These are phyloP conservation scores for Oryza brachyantha DNA, from an alignment of 176 grass and related monocot species.

Conservation along the genomic window DNA sequence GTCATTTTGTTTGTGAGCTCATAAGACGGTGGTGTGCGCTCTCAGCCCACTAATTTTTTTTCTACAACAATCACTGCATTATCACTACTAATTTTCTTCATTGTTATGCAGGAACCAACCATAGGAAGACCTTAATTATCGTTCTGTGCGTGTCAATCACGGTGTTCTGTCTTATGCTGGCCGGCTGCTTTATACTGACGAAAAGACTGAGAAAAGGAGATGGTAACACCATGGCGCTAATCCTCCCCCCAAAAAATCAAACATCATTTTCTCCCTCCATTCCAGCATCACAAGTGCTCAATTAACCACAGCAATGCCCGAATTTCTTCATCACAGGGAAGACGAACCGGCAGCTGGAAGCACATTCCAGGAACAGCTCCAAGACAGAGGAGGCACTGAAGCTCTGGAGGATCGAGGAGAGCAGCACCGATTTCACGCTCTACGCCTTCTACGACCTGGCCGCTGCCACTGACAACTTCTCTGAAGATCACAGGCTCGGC, in stretches of 20 bases:
- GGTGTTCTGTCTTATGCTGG: conserved; percentile 21
- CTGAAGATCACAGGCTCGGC: conserved; percentile 49
- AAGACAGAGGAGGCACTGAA: conserved; percentile 50
- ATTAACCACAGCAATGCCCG: background rate
- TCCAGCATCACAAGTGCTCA: background rate
- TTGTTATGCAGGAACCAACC: conserved; percentile 11
- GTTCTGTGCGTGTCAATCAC: conserved; percentile 28
- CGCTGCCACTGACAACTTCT: conserved; percentile 30
- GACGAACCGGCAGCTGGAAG: background rate
- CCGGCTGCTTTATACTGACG: conserved; percentile 14
- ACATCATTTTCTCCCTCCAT: background rate
- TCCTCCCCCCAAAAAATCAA: background rate
- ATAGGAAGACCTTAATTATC: conserved; percentile 25
- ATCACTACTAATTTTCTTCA: background rate
- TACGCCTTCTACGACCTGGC: conserved; percentile 41
- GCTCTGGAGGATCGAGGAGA: conserved; percentile 52
- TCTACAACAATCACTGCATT: background rate
- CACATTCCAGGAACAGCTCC: conserved; percentile 23
- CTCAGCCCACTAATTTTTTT: too few relatives aligned
- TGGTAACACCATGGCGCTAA: background rate
- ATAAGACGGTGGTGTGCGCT: background rate
- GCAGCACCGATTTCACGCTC: conserved; percentile 47
- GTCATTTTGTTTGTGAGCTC: background rate
- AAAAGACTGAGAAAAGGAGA: background rate
- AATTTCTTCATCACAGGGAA: conserved; percentile 12